Base-by-base conservation (phyloP, 2,329 filamentous ascomycete genomes). In the Chaetomium olivaceum region DNA sequence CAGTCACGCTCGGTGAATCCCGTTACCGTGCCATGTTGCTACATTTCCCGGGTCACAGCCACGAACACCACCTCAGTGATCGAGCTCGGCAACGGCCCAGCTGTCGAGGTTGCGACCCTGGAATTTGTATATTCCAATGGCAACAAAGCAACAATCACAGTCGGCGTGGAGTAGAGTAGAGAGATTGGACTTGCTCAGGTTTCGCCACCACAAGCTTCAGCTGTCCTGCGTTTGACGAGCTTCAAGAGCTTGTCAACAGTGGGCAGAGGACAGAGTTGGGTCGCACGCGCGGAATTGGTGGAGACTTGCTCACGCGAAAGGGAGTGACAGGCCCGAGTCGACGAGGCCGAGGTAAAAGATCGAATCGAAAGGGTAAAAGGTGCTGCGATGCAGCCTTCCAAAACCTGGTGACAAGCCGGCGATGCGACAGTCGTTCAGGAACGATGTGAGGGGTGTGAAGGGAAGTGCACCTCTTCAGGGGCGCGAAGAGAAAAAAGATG, bases 401-500 rank as follows among this genome's bases (percentile, higher is more conserved):
- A 39, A 54, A 50, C 51, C 36, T 33, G 31, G 14, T 11, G 54
- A 48, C 46, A 33, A 62, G 59, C 50, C 54, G 58, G 31, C 62
- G 16, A 33, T 57, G 58, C 48, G 43, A 64, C 51, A 63, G 59
- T 46, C 62, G 33, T 58, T 62, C 25, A 29, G 46, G 33, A 27
- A 46, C 19, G 48, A 64, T 55, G 54, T 25, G 64, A 68, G 66
- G 59, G 67, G 61, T 55, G 62, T 50, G 29, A 65, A 66, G 43
- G 48, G 60, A 39, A 60, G 50, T 43, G 63, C 55, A 58, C 64
- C 57, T 33, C 61, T 62, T 70, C 62, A 68, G 64, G 64, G 65
- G 66, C 69, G 66, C 67, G 64, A 67, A 63, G 62, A 65, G 64
- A 69, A 67, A 71, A 70, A 69, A 67, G 59, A 68, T 58, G 55